Percentiles rank a stretch among this genome's conserved stretches.
Evolutionary conservation across 1,284 basidiomycete species (phyloP).

Genomic region (Trametes sp.): DNA sequence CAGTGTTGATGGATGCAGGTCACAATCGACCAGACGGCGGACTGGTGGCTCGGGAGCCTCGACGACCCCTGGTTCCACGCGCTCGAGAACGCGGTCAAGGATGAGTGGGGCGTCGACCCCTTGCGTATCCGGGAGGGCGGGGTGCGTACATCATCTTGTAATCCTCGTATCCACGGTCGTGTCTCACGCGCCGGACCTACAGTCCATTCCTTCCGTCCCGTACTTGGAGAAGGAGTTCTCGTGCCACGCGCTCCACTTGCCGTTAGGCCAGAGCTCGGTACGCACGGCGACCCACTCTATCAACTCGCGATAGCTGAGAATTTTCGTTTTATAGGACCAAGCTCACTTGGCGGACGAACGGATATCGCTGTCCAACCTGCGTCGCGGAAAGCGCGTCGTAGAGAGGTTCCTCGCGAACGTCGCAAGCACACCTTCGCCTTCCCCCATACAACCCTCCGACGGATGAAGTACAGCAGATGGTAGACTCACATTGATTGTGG

Average conservation of each 20-base stretch:
- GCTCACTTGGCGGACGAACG: slow-evolving; percentile 90
- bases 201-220: slow-evolving; percentile 92
- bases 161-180: slow-evolving; percentile 15
- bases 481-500: not conserved
- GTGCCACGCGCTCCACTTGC: slow-evolving; percentile 86
- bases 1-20: too few relatives aligned
- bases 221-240: slow-evolving; percentile 91
- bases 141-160: slow-evolving; percentile 53
- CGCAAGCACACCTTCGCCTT: slow-evolving; percentile 32
- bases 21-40: slow-evolving; percentile 83
- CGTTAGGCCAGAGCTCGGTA: slow-evolving; percentile 87
- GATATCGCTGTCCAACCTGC: slow-evolving; percentile 79
- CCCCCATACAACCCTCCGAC: not conserved
- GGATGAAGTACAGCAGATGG: too few relatives aligned
- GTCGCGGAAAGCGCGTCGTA: slow-evolving; percentile 77
- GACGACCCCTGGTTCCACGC: slow-evolving; percentile 86
- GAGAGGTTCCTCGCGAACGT: slow-evolving; percentile 70
- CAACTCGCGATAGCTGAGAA: not conserved
- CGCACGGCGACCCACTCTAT: slow-evolving; percentile 36
- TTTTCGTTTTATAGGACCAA: slow-evolving; percentile 63
- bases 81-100: slow-evolving; percentile 80
- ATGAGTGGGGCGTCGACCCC: slow-evolving; percentile 88
- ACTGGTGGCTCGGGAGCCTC: slow-evolving; percentile 95
- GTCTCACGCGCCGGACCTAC: slow-evolving; percentile 8
- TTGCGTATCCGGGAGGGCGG: slow-evolving; percentile 95